Conservation (phyloP, 2,329 filamentous ascomycete genomes). For the Diaporthe ilicicola region DNA sequence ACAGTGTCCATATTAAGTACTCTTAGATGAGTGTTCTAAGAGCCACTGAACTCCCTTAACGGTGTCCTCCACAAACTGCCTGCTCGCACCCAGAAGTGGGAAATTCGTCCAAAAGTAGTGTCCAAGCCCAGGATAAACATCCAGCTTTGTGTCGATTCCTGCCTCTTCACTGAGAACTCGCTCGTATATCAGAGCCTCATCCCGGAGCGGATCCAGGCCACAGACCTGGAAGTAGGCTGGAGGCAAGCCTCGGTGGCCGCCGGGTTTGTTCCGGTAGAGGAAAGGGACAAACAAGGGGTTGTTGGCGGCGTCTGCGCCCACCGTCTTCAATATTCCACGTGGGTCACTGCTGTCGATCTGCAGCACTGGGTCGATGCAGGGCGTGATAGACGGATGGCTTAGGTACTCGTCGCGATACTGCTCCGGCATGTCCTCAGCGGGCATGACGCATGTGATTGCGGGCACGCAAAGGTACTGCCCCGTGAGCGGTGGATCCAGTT, state of each 20-base stretch:
- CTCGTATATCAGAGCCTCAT: slow-evolving; percentile 62
- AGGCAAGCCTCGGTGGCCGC: slow-evolving; percentile 46
- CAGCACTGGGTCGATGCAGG: slow-evolving; percentile 37
- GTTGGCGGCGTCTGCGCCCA: background rate
- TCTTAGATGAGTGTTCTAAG: slow-evolving; percentile 29
- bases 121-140: slow-evolving; percentile 41
- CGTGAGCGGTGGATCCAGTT: slow-evolving; percentile 52
- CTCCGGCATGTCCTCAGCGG: slow-evolving; percentile 35
- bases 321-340: background rate
- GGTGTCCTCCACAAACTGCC: slow-evolving; percentile 40
- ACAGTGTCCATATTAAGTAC: background rate
- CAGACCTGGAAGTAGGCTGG: slow-evolving; percentile 58
- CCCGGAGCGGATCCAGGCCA: slow-evolving; percentile 59
- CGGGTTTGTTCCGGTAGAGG: background rate
- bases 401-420: slow-evolving; percentile 40
- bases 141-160: slow-evolving; percentile 50
- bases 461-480: slow-evolving; percentile 56
- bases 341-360: background rate
- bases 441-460: slow-evolving; percentile 39
- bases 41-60: slow-evolving; percentile 39
- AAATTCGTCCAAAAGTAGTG: slow-evolving; percentile 43
- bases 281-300: slow-evolving; percentile 10
- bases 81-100: slow-evolving; percentile 37
- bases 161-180: slow-evolving; percentile 51
- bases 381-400: slow-evolving; percentile 38